Percentiles rank a stretch among this genome's conserved stretches.
Evolutionary conservation across 345 rosid genomes (phyloP).

Genomic region (Reutealis trisperma): DNA sequence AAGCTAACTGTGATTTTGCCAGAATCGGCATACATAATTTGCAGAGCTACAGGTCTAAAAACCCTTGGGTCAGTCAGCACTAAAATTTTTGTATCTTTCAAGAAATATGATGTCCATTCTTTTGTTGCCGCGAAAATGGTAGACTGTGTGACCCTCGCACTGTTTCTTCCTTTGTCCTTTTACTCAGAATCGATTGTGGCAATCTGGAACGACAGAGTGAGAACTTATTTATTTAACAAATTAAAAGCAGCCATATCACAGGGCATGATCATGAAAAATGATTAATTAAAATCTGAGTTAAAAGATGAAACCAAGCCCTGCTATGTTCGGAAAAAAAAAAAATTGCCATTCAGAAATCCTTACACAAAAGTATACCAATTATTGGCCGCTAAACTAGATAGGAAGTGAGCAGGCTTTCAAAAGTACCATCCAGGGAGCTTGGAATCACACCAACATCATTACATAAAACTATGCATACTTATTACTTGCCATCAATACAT

Average conservation of each 20-base stretch:
- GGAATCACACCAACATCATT: background rate
- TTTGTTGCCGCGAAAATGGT: conserved; percentile 21
- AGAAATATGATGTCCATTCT: conserved; percentile 30
- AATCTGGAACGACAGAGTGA: conserved; percentile 31
- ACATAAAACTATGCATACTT: background rate
- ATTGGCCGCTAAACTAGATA: background rate
- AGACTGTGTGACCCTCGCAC: conserved; percentile 18
- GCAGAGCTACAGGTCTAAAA: conserved; percentile 6
- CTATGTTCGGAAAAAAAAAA: too few relatives aligned
- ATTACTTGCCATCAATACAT: too few relatives aligned
- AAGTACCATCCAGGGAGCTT: background rate
- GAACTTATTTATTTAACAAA: background rate
- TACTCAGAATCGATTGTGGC: conserved; percentile 28
- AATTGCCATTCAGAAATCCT: too few relatives aligned
- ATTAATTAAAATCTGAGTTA: too few relatives aligned
- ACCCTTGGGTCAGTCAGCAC: background rate
- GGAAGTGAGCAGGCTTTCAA: background rate
- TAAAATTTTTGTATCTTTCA: conserved; percentile 1
- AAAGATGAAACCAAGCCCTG: too few relatives aligned
- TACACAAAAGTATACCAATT: background rate
- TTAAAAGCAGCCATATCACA: background rate
- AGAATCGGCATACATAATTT: conserved; percentile 6
- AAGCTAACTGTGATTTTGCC: conserved; percentile 6
- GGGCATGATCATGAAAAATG: background rate
- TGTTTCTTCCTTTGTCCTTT: conserved; percentile 33